A percentile compares a stretch with the other conserved stretches of the same genome.
Evolutionary conservation across 441 rosid genomes (phyloP).

Genomic region (Populus hybrid): DNA sequence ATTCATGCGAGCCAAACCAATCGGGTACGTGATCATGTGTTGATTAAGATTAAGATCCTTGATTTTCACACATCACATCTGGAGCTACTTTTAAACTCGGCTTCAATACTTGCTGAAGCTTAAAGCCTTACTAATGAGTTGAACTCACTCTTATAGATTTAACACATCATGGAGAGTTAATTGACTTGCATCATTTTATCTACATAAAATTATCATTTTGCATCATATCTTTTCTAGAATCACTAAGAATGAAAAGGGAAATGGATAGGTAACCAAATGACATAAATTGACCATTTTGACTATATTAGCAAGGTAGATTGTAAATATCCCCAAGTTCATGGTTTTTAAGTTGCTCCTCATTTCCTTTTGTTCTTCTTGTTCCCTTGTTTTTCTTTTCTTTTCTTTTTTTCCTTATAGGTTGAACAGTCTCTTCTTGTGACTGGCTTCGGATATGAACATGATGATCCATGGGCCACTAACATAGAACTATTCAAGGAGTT

Average conservation of each 20-base stretch:
- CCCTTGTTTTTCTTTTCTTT: neutral
- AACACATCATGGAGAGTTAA: neutral
- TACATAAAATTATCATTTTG: neutral
- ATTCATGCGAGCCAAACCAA: constrained; percentile 76
- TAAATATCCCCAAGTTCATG: neutral
- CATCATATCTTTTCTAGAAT: neutral
- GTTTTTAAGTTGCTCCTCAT: neutral
- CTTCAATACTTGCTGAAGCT: neutral
- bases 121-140: neutral
- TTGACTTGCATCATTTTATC: neutral
- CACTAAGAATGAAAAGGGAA: neutral
- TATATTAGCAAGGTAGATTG: no score
- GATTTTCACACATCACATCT: neutral
- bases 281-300: neutral
- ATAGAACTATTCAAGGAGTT: constrained; percentile 91
- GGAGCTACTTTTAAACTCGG: neutral
- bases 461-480: constrained; percentile 88
- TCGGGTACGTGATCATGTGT: constrained; percentile 44
- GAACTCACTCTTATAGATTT: neutral
- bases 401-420: constrained; percentile 48
- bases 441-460: constrained; percentile 96
- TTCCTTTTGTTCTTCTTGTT: neutral
- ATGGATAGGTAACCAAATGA: neutral
- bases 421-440: constrained; percentile 93
- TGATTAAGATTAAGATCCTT: neutral